Conservation (phyloP, 331 rosid species). For the Acacia pycnantha region DNA sequence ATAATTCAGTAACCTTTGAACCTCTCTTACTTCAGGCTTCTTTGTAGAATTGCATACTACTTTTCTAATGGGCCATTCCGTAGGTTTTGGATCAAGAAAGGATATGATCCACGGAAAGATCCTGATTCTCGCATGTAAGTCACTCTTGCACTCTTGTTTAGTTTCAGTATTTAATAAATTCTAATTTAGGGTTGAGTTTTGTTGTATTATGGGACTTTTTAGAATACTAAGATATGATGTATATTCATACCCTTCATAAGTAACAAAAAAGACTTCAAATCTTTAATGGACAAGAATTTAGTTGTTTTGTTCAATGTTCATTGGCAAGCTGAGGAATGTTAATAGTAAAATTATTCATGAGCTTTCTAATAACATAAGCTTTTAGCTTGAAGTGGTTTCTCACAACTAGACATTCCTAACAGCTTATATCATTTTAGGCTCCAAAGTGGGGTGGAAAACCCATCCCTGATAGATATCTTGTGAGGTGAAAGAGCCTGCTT, state of each 20-base stretch:
- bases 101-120: constrained; percentile 93
- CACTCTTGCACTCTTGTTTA: constrained; percentile 19
- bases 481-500: not conserved
- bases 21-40: constrained; percentile 67
- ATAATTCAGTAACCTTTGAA: constrained; percentile 20
- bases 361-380: not conserved
- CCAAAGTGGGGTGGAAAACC: not conserved
- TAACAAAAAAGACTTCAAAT: not conserved
- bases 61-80: constrained; percentile 93
- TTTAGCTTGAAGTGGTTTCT: not conserved
- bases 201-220: not conserved
- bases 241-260: not conserved
- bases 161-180: constrained; percentile 15
- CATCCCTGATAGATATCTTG: not conserved
- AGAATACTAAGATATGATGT: not conserved
- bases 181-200: constrained; percentile 13
- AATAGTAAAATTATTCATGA: not conserved
- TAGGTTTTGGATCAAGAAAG: constrained; percentile 92
- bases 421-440: not conserved
- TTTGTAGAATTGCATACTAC: constrained; percentile 87
- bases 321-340: not conserved
- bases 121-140: constrained; percentile 80
- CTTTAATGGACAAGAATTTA: not conserved
- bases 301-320: constrained; percentile 1
- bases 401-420: not conserved